Percentiles rank a stretch among this genome's conserved stretches.
Evolutionary conservation across 257 asterid genomes (phyloP).

Genomic region (Nicotiana benthamiana): DNA sequence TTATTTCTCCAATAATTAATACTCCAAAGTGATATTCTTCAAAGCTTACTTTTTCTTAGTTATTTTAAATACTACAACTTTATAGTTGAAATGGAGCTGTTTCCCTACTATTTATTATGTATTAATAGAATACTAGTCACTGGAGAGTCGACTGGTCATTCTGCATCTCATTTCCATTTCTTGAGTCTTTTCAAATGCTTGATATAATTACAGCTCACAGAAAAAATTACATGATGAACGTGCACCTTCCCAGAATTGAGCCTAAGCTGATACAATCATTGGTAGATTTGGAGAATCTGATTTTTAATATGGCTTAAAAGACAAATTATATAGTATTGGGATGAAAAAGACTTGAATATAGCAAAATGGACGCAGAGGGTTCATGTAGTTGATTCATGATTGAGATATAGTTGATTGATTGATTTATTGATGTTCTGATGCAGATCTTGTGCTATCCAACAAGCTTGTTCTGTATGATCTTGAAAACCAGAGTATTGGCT

Average conservation of each 20-base stretch:
- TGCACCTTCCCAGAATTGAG: background rate
- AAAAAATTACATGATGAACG: background rate
- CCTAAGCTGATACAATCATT: background rate
- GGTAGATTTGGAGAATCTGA: background rate
- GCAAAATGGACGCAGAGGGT: background rate
- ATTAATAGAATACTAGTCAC: background rate
- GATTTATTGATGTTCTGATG: constrained; percentile 1
- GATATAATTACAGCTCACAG: too few species aligned
- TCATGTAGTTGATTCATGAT: background rate
- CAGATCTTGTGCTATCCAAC: constrained; percentile 75
- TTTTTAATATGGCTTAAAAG: background rate
- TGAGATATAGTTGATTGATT: background rate
- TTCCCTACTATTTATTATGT: background rate
- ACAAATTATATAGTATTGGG: background rate
- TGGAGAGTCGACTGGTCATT: background rate
- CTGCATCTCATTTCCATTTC: background rate
- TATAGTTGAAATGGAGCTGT: background rate
- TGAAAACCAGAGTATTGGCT: constrained; percentile 74
- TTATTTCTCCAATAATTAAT: too few species aligned
- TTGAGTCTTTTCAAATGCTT: too few species aligned
- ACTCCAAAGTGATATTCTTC: too few species aligned
- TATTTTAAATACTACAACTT: too few species aligned
- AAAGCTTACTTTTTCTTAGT: background rate
- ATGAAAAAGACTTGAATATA: background rate
- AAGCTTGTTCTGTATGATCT: constrained; percentile 80